A percentile compares a stretch with the other conserved stretches of the same genome.
These are phyloP conservation scores for Hypocreales sp. DNA, from an alignment of 2,329 filamentous ascomycete genomes.

Conservation along the genomic window DNA sequence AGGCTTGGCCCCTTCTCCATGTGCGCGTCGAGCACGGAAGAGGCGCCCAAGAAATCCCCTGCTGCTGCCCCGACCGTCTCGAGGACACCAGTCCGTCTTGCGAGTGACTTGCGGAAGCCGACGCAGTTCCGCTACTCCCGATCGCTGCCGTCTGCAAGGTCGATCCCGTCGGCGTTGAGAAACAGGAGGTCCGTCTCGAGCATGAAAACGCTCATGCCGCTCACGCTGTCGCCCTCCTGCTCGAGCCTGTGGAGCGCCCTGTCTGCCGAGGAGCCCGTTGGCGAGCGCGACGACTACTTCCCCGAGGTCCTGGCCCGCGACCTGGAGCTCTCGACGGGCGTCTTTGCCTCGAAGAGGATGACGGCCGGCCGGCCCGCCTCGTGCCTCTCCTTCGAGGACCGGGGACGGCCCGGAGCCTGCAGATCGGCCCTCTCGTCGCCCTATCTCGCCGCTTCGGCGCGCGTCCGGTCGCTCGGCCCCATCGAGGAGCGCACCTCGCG, in stretches of 20 bases:
- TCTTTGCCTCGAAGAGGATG: conserved; percentile 35
- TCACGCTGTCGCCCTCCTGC: conserved; percentile 16
- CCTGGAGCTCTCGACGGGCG: conserved; percentile 28
- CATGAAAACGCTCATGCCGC: conserved; percentile 22
- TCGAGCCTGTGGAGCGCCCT: conserved; percentile 9
- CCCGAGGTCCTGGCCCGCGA: conserved; percentile 41
- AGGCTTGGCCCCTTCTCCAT: conserved; percentile 2
- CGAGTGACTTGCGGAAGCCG: background rate
- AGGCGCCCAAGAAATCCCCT: conserved; percentile 1
- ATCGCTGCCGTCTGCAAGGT: conserved; percentile 5
- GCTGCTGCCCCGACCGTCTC: background rate
- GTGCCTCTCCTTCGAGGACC: conserved; percentile 16
- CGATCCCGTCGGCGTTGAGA: conserved; percentile 5
- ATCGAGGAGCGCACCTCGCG: conserved; percentile 21
- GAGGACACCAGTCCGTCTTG: no score
- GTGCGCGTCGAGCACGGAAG: conserved; percentile 1
- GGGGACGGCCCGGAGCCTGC: conserved; percentile 4
- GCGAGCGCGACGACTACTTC: conserved; percentile 27
- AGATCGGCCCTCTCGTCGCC: conserved; percentile 8
- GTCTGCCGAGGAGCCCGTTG: conserved; percentile 11
- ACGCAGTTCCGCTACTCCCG: conserved; percentile 1
- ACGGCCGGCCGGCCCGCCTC: conserved; percentile 31
- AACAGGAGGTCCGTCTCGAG: conserved; percentile 20
- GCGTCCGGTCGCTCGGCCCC: conserved; percentile 15
- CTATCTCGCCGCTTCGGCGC: conserved; percentile 13